phyloP scores from a whole-genome alignment of 2,329 filamentous ascomycete species.

The Cytospora chrysosperma region DNA sequence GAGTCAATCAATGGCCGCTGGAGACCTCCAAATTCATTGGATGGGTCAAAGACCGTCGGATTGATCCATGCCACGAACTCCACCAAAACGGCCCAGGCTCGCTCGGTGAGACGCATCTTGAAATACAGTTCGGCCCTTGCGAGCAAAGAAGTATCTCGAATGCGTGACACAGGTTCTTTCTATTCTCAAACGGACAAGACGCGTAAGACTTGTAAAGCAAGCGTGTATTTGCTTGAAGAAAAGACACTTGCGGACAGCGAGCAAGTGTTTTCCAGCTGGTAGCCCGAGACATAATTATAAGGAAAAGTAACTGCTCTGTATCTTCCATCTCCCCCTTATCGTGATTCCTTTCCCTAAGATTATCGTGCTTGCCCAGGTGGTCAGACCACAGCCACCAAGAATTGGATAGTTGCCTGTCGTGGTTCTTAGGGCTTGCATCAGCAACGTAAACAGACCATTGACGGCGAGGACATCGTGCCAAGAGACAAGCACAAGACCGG shows the following conservation, averaged over 20 bases:
- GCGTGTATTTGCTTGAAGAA: neutral
- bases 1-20: conserved; percentile 2
- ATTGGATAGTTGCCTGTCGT: neutral
- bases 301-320: neutral
- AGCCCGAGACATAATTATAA: neutral
- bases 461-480: neutral
- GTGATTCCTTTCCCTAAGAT: neutral
- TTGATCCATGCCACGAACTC: conserved; percentile 11
- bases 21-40: conserved; percentile 1
- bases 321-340: neutral
- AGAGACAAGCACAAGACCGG: neutral
- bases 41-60: neutral
- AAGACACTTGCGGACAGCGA: neutral
- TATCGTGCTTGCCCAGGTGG: neutral
- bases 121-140: too few relatives aligned
- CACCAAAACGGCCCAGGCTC: conserved; percentile 1
- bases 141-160: too few relatives aligned
- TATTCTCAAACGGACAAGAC: neutral
- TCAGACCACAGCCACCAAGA: neutral
- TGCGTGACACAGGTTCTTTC: neutral
- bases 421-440: neutral
- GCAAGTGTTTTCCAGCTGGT: too few relatives aligned
- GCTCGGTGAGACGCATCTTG: conserved; percentile 8
- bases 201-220: neutral
- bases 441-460: neutral